Conservation (phyloP, 192 early-diverging fungal genomes). For the Entomortierella chlamydospora region DNA sequence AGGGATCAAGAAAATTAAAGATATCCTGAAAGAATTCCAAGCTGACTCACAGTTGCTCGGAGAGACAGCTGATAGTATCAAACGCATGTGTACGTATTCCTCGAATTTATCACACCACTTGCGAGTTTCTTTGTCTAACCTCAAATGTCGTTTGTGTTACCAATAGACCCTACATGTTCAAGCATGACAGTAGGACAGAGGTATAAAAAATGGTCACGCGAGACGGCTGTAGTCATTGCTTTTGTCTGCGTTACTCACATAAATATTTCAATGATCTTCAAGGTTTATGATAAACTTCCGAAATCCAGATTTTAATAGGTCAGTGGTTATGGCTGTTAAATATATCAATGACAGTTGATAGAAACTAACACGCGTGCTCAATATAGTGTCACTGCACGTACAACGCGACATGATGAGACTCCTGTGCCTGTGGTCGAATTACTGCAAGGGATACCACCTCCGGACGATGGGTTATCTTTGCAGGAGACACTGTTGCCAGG, state of each 20-base stretch:
- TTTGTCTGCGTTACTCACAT: no score
- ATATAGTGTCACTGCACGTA: constrained; percentile 23
- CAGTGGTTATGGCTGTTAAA: no score
- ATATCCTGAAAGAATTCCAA: constrained; percentile 46
- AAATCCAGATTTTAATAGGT: constrained; percentile 54
- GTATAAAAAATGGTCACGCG: background rate
- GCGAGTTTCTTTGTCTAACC: background rate
- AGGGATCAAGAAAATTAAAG: constrained; percentile 49
- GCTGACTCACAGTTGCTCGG: constrained; percentile 29
- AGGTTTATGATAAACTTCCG: constrained; percentile 50
- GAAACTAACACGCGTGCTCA: no score
- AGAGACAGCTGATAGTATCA: constrained; percentile 24
- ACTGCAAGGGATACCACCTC: constrained; percentile 23
- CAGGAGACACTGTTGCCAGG: background rate
- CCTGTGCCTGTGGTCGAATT: constrained; percentile 32
- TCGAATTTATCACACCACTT: no score
- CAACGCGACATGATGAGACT: constrained; percentile 16
- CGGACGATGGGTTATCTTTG: constrained; percentile 22
- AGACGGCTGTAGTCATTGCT: background rate
- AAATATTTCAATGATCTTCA: background rate
- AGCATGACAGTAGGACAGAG: constrained; percentile 37
- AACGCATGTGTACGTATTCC: constrained; percentile 34
- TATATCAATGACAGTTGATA: no score
- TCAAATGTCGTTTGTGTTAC: no score
- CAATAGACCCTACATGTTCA: constrained; percentile 35